A percentile compares a stretch with the other conserved stretches of the same genome.
These are phyloP conservation scores for Gelatoporia subvermispora DNA, from an alignment of 768 basidiomycete genomes.

Conservation along the genomic window DNA sequence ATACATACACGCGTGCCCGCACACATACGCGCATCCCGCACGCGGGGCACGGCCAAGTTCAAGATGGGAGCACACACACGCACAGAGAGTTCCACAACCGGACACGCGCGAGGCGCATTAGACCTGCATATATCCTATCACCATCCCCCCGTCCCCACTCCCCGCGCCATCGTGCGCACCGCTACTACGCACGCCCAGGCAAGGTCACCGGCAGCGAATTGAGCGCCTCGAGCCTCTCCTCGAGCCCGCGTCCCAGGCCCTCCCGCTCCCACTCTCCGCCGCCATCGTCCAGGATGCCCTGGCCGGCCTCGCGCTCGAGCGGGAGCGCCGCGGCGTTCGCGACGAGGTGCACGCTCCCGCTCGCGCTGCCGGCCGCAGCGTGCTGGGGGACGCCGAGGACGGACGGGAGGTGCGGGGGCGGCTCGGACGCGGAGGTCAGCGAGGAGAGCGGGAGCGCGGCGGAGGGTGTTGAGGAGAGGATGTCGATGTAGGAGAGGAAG, in stretches of 20 bases:
- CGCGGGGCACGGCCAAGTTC: too few relatives aligned
- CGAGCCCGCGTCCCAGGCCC: slow-evolving; percentile 76
- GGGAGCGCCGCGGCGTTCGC: slow-evolving; percentile 8
- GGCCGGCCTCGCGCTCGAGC: slow-evolving; percentile 18
- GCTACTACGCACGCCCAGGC: slow-evolving; percentile 12
- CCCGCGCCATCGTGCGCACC: not conserved
- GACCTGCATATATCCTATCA: not conserved
- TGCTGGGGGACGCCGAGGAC: slow-evolving; percentile 43
- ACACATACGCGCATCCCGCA: too few relatives aligned
- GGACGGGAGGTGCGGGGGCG: slow-evolving; percentile 70
- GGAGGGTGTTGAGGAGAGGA: slow-evolving; percentile 72
- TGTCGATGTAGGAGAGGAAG: slow-evolving; percentile 85
- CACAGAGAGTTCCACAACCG: not conserved
- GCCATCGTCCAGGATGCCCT: slow-evolving; percentile 47
- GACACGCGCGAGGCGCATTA: too few relatives aligned
- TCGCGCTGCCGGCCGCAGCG: slow-evolving; percentile 22
- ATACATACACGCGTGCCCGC: too few relatives aligned
- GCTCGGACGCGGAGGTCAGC: slow-evolving; percentile 61
- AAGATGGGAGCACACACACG: not conserved
- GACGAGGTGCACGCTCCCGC: slow-evolving; percentile 21
- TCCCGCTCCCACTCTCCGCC: slow-evolving; percentile 89
- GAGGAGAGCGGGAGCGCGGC: slow-evolving; percentile 67
- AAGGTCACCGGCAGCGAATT: slow-evolving; percentile 23
- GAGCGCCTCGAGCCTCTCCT: slow-evolving; percentile 71
- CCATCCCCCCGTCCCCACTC: not conserved